These are phyloP conservation scores for Trichoderma guizhouense DNA, from an alignment of 2,329 filamentous ascomycete genomes.

Conservation along the genomic window DNA sequence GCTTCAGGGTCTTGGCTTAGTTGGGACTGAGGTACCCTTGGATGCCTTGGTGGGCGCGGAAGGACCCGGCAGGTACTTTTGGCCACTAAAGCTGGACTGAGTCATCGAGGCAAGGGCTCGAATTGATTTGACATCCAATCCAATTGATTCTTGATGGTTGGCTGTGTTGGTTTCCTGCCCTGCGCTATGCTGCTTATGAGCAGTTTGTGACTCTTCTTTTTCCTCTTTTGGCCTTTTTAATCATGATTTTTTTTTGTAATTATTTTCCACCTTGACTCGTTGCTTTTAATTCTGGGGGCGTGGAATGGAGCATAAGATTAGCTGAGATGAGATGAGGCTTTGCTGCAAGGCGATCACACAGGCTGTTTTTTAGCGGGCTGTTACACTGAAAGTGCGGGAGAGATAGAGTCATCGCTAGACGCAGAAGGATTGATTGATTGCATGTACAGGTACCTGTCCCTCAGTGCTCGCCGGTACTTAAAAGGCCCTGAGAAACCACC, in stretches of 20 bases:
- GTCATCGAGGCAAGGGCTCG: background rate
- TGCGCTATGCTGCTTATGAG: background rate
- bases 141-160: background rate
- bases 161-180: background rate
- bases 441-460: background rate
- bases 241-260: background rate
- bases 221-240: background rate
- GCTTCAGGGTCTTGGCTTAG: background rate
- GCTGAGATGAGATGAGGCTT: background rate
- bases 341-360: background rate
- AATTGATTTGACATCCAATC: background rate
- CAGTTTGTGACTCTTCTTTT: background rate
- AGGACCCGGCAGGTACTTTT: background rate
- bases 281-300: background rate
- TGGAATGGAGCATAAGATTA: background rate
- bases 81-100: background rate
- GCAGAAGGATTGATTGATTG: background rate
- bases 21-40: background rate
- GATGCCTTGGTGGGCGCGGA: background rate
- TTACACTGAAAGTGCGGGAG: background rate
- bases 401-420: background rate
- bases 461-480: background rate
- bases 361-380: background rate
- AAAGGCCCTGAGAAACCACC: slow-evolving; percentile 5
- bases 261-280: background rate